Conservation (phyloP, 371 early-diverging fungal species). For the Mucor irregularis region DNA sequence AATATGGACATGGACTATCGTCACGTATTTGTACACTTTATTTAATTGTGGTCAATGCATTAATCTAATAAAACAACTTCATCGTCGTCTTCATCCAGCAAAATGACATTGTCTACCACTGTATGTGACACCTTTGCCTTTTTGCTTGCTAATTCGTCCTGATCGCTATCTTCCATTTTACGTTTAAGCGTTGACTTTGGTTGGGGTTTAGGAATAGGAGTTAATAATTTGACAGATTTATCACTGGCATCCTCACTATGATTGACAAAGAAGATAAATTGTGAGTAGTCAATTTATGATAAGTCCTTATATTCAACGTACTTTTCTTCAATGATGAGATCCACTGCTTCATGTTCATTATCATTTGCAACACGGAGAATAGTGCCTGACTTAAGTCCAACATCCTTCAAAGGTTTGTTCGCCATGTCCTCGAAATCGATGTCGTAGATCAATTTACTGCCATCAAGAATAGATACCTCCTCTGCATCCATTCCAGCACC, state of each 20-base stretch:
- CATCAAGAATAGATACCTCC: slow-evolving; percentile 51
- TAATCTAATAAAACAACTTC: slow-evolving; percentile 18
- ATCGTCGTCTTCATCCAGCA: slow-evolving; percentile 28
- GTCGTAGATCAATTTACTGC: slow-evolving; percentile 83
- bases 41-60: too few relatives aligned
- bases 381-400: slow-evolving; percentile 62
- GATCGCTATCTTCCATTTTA: slow-evolving; percentile 19
- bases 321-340: slow-evolving; percentile 37
- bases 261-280: background rate
- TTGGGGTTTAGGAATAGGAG: slow-evolving; percentile 17
- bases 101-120: slow-evolving; percentile 15
- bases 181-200: slow-evolving; percentile 6
- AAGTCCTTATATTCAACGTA: slow-evolving; percentile 26
- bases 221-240: slow-evolving; percentile 4
- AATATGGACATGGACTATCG: too few relatives aligned
- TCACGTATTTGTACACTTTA: too few relatives aligned
- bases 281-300: too few relatives aligned
- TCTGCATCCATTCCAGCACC: slow-evolving; percentile 53
- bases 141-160: slow-evolving; percentile 10
- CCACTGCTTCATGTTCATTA: slow-evolving; percentile 44
- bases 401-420: slow-evolving; percentile 49
- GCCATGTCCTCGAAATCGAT: slow-evolving; percentile 88
- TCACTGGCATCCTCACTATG: background rate
- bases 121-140: slow-evolving; percentile 13
- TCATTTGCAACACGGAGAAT: slow-evolving; percentile 56